A percentile compares a stretch with the other conserved stretches of the same genome.
Evolutionary conservation across 768 basidiomycete species (phyloP).

Genomic region (Boletus bicolor): DNA sequence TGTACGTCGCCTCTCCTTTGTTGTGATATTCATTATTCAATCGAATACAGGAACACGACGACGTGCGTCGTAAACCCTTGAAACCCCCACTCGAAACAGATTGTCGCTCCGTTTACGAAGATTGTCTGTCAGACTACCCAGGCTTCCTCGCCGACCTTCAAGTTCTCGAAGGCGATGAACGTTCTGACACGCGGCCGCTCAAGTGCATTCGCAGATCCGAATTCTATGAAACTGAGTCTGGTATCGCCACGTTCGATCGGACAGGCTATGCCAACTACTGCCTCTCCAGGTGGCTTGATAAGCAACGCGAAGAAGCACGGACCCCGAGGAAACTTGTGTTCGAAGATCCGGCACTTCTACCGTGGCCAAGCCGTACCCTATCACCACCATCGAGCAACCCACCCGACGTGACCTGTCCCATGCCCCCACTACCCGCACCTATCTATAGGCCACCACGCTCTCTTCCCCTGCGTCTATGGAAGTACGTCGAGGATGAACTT

Average conservation of each 20-base stretch:
- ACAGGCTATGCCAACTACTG: constrained; percentile 27
- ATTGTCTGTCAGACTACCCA: constrained; percentile 24
- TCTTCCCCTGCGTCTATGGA: constrained; percentile 14
- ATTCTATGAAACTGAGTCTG: constrained; percentile 30
- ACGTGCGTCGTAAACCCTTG: not conserved
- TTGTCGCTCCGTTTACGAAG: constrained; percentile 27
- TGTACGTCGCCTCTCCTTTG: constrained; percentile 11
- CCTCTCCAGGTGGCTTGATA: constrained; percentile 27
- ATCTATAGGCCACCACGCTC: constrained; percentile 7
- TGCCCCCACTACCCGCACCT: not conserved
- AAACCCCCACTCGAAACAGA: constrained; percentile 13
- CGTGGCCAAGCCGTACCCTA: constrained; percentile 21
- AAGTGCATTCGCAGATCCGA: constrained; percentile 17
- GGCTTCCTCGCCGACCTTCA: constrained; percentile 18
- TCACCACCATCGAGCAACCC: constrained; percentile 2
- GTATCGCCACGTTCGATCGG: constrained; percentile 26
- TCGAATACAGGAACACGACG: constrained; percentile 13
- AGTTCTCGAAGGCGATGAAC: constrained; percentile 15
- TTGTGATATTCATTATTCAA: not conserved
- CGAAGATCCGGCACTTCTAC: constrained; percentile 18
- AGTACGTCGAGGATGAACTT: constrained; percentile 25
- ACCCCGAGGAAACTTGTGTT: constrained; percentile 19
- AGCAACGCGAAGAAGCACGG: constrained; percentile 21
- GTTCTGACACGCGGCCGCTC: constrained; percentile 3
- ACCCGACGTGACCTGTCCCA: not conserved